Evolutionary conservation across 1,284 basidiomycete genomes (phyloP), one percentile per base, ranked within the genome.

Genomic region (Trichosporon sp.): DNA sequence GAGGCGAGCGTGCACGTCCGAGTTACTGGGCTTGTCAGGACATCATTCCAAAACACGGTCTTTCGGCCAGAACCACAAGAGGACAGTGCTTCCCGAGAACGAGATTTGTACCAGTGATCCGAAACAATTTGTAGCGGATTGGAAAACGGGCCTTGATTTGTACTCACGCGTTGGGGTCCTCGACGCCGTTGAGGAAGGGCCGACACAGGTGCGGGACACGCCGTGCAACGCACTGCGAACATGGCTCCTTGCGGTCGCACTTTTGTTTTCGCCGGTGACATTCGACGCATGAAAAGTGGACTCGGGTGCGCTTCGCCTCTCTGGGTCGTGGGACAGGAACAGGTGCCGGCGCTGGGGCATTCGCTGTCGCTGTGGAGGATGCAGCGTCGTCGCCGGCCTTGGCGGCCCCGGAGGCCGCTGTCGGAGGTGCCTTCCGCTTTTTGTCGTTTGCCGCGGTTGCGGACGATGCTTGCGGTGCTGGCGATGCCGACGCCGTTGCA

Each of bases 161-260:
- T 19, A 78, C 77, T 71, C 62, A 79, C 80, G 71, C 71, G 36
- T 74, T 75, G 4, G 79, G 78, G 67, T 81, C 80, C 58, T 81
- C 80, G 10, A 78, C 78, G n/a, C 81, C 81, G 64, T 82, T 81
- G 34, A 82, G 69, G 71, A 82, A 82, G 4, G 80, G 80, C 49
- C 81, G 67, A 56, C 81, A 82, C 3, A 82, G 74, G 67, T 82
- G 79, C 2, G 81, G 81, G 0, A 82, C 80, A 32, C 78, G 72
- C 16, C 81, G 71, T 0, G 79, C 78, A 2, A 82, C 77, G 62
- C 81, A 82, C 60, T 82, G 80, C 25, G 76, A 76, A 63, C 80
- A 81, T 3, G 80, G 81, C 65, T 80, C 78, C 63, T 78, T 76
- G 59, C 76, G 67, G 63, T 78, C 78, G 58, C 78, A 79, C 66